phyloP scores from a whole-genome alignment of 2,329 filamentous ascomycete genomes.

The Trichoderma harzianum region DNA sequence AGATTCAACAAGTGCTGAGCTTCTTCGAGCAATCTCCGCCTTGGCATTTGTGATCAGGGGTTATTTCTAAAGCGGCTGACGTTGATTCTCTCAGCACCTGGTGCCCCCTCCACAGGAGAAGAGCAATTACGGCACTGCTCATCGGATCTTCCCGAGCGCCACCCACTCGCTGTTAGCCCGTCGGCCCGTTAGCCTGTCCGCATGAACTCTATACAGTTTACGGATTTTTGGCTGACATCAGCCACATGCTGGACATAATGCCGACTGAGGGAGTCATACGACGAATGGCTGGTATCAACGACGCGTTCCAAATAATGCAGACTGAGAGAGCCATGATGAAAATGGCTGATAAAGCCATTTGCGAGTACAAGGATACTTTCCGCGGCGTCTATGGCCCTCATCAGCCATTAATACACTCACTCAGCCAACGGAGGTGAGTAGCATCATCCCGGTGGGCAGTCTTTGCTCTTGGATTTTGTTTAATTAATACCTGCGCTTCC shows the following conservation, averaged over 20 bases:
- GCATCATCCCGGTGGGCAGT: not conserved
- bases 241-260: not conserved
- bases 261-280: not conserved
- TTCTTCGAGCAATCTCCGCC: not conserved
- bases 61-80: not conserved
- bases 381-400: not conserved
- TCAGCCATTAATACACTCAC: not conserved
- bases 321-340: not conserved
- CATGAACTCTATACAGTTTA: not conserved
- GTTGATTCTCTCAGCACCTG: not conserved
- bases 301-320: not conserved
- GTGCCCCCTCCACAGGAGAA: not conserved
- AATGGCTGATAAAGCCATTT: not conserved
- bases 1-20: not conserved
- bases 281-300: not conserved
- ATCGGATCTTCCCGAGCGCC: not conserved
- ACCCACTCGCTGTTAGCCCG: not conserved
- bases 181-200: not conserved
- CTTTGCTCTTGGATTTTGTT: not conserved
- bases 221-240: not conserved
- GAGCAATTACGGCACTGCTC: not conserved
- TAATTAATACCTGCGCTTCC: not conserved
- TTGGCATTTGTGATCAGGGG: not conserved
- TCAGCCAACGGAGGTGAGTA: not conserved
- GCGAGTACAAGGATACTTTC: not conserved